Evolutionary conservation across 371 early-diverging fungal species (phyloP).

Genomic region (Coemansia sp.): DNA sequence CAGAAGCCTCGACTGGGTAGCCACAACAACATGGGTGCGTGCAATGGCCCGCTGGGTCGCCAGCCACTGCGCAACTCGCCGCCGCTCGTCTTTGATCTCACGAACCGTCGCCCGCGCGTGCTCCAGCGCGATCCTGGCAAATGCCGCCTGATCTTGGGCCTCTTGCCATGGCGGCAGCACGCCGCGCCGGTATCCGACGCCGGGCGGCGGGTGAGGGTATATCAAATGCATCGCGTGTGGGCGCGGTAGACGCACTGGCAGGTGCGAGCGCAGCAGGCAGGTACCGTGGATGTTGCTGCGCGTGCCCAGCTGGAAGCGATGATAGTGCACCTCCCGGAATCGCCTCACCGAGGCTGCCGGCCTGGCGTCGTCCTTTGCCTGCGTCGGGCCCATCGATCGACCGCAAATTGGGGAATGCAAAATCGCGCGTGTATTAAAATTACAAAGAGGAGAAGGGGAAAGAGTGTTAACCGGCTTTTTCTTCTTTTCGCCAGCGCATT

Average conservation of each 20-base stretch:
- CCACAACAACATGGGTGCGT: conserved; percentile 45
- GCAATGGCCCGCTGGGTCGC: conserved; percentile 13
- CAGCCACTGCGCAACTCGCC: conserved; percentile 28
- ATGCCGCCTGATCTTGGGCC: conserved; percentile 10
- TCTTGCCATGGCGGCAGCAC: conserved; percentile 15
- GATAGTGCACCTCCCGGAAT: conserved; percentile 46
- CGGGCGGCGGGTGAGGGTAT: conserved; percentile 41
- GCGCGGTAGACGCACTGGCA: conserved; percentile 46
- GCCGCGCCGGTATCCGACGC: conserved; percentile 35
- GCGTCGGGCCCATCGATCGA: not conserved
- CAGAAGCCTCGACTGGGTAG: conserved; percentile 37
- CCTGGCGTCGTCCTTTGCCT: conserved; percentile 3
- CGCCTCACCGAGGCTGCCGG: conserved; percentile 28
- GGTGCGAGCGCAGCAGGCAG: conserved; percentile 38
- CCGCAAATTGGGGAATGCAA: not conserved
- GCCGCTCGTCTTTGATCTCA: conserved; percentile 31
- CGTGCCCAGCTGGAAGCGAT: conserved; percentile 40
- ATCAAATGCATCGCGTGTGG: conserved; percentile 43
- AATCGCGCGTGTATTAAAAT: not conserved
- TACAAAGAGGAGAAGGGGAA: not conserved
- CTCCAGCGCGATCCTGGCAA: conserved; percentile 10
- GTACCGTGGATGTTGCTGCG: conserved; percentile 47
- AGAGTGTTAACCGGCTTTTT: not conserved
- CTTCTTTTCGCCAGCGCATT: not conserved
- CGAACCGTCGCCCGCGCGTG: conserved; percentile 8